Evolutionary conservation across 1,139 yeast species (phyloP), one percentile per base, ranked within the genome.

Genomic region (Protomyces inouyei): DNA sequence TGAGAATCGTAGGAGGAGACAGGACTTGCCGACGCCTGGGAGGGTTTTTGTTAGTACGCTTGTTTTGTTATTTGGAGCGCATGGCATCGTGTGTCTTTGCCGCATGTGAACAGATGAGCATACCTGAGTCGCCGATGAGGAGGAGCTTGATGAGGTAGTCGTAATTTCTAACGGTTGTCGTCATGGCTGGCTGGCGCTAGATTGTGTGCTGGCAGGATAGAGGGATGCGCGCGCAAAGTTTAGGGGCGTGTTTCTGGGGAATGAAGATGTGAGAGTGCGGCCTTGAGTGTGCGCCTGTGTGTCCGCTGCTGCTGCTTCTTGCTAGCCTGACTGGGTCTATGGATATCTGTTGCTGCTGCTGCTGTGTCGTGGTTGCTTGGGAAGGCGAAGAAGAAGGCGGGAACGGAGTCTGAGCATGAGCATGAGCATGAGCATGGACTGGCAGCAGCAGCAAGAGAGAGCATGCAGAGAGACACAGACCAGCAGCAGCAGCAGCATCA

Each of bases 121-220:
- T 43, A 43, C 48, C 97, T 53, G 97, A 90, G 78, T 93, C 98
- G 66, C 98, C 98, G 68, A 93, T 96, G 71, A 93, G 83, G 72
- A 93, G 82, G 70, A 93, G 84, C 79, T 93, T 93, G 86, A 93
- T 87, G 73, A 95, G 88, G 81, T 92, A 86, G 76, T 93, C 98
- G 76, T 91, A 93, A 68, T 93, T 86, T 79, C 95, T 84, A 25
- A 89, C 83, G 65, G 76, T 71, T 40, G 77, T 73, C 77, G 64
- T 43, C 64, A 60, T 60, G 23, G 48, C 18, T 12, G 16, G 43
- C 14, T 37, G 43, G 43, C 43, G 16, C 43, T 14, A 37, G 32
- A 28, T 28, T 28, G 32, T 28, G 32, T 28, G 32, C 32, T 28
- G 32, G 32, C 32, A 28, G 32, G 8, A 28, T 28, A 28, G 32